These are phyloP conservation scores for Fraxinus xanthoxyloides DNA, from an alignment of 305 asterid species.

Conservation along the genomic window DNA sequence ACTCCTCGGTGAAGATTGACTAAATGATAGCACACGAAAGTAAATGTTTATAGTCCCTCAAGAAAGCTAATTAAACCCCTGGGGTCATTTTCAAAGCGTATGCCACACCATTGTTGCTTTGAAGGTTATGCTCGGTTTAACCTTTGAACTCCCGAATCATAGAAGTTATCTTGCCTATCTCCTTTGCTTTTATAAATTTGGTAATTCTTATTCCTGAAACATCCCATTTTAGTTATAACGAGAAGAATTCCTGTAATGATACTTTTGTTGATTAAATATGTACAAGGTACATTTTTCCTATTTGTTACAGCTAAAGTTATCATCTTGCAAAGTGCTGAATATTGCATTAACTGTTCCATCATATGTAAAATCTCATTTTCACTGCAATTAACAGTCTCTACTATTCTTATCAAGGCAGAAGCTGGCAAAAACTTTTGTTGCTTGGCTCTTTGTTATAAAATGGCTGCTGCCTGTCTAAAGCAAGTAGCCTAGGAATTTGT, in stretches of 20 bases:
- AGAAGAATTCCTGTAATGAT: conserved; percentile 6
- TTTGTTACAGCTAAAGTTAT: not conserved
- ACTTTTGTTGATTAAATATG: not conserved
- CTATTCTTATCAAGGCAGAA: not conserved
- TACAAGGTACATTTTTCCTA: not conserved
- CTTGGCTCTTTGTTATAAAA: not conserved
- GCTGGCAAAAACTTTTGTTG: not conserved
- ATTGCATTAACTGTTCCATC: not conserved
- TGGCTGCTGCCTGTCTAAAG: not conserved
- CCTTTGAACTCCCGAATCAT: not conserved
- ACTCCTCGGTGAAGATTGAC: conserved; percentile 14
- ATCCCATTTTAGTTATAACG: not conserved
- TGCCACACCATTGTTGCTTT: not conserved
- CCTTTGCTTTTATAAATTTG: not conserved
- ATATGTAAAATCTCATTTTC: not conserved
- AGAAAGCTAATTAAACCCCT: not conserved
- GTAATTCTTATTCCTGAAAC: not conserved
- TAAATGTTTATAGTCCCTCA: not conserved
- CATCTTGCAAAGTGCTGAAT: not conserved
- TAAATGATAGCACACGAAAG: not conserved
- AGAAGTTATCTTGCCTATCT: not conserved
- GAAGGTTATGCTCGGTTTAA: not conserved
- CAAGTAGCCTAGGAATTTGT: not conserved
- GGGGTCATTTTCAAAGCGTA: not conserved
- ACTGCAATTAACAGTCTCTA: not conserved